Evolutionary conservation across 805 yeast genomes (phyloP).

Genomic region (Saturnispora ahearnii): DNA sequence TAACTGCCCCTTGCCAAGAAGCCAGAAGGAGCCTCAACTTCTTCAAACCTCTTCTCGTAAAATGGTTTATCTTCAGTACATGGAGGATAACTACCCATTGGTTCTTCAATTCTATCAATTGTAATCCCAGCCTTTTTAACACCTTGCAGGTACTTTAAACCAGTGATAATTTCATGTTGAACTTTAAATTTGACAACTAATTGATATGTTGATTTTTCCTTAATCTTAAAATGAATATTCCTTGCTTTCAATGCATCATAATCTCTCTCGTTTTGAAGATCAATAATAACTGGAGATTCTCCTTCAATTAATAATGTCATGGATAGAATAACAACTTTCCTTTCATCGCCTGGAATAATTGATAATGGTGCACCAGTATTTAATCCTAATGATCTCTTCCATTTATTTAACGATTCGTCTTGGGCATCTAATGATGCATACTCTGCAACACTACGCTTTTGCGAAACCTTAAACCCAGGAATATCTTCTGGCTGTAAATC

Average conservation of each 20-base stretch:
- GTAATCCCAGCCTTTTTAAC: conserved; percentile 83
- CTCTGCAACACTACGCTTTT: conserved; percentile 75
- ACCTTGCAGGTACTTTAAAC: conserved; percentile 75
- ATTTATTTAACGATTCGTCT: conserved; percentile 81
- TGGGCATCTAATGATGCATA: conserved; percentile 78
- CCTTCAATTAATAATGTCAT: conserved; percentile 66
- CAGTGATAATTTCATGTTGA: conserved; percentile 79
- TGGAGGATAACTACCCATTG: conserved; percentile 87
- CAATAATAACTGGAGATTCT: conserved; percentile 56
- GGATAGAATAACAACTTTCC: conserved; percentile 72
- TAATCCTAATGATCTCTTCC: conserved; percentile 86
- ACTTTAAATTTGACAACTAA: conserved; percentile 70
- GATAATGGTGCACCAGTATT: conserved; percentile 50
- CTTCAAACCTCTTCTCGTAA: conserved; percentile 60
- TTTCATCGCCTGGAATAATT: conserved; percentile 58
- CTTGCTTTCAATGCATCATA: conserved; percentile 41
- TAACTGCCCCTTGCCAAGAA: conserved; percentile 80
- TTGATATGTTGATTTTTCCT: conserved; percentile 68
- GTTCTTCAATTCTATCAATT: conserved; percentile 79
- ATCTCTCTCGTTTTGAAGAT: conserved; percentile 52
- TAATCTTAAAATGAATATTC: conserved; percentile 62
- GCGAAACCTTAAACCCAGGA: conserved; percentile 55
- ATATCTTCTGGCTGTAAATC: conserved; percentile 55
- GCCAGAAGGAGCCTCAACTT: conserved; percentile 88
- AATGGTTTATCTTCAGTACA: conserved; percentile 71